Evolutionary conservation across 2,329 filamentous ascomycete genomes (phyloP).

Genomic region (Claviceps sp.): DNA sequence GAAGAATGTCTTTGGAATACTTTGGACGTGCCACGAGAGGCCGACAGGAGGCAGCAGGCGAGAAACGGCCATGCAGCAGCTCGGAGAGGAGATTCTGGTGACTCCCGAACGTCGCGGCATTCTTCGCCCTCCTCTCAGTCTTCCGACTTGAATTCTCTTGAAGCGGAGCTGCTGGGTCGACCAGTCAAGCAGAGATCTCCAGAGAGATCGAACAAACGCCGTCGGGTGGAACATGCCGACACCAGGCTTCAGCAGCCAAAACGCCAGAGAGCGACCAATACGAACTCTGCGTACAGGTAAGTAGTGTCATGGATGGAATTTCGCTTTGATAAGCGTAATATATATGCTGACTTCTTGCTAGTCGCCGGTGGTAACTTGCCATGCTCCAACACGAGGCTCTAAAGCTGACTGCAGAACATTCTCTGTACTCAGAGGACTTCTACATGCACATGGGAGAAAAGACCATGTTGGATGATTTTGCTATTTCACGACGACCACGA

Average conservation of each 20-base stretch:
- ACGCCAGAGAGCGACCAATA: conserved; percentile 18
- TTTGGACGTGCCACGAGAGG: conserved; percentile 6
- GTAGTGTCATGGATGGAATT: neutral
- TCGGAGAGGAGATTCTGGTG: conserved; percentile 10
- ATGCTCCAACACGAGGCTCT: neutral
- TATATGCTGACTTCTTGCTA: conserved; percentile 8
- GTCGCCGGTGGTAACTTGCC: conserved; percentile 21
- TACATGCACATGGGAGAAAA: neutral
- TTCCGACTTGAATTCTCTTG: conserved; percentile 25
- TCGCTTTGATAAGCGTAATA: neutral
- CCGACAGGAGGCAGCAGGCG: conserved; percentile 3
- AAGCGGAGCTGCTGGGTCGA: conserved; percentile 24
- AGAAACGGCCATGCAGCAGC: neutral
- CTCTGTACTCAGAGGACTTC: neutral
- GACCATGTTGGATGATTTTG: neutral
- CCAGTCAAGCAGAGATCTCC: conserved; percentile 18
- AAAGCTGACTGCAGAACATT: neutral
- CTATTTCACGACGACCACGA: conserved; percentile 4
- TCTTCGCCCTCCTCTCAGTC: conserved; percentile 20
- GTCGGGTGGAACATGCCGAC: conserved; percentile 9
- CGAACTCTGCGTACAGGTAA: conserved; percentile 26
- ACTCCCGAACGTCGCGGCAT: conserved; percentile 14
- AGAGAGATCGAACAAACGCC: conserved; percentile 12
- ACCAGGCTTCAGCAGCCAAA: conserved; percentile 13
- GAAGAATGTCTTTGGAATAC: conserved; percentile 9